Evolutionary conservation across 73 alveolate species (phyloP), one percentile per base, ranked within the genome.

Genomic region (Tetrahymena malaccensis): DNA sequence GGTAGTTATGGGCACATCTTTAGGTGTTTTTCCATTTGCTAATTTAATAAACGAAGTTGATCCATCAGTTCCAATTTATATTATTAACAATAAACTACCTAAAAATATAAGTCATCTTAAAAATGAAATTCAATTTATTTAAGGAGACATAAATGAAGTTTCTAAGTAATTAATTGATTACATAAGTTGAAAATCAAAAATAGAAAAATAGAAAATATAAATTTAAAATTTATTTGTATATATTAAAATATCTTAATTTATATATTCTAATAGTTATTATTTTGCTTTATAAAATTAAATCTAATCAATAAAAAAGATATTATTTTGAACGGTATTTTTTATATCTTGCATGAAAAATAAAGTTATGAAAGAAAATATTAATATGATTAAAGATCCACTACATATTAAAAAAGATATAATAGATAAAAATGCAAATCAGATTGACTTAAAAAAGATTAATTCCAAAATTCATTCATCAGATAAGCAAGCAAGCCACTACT

Each of bases 1-100:
- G 43, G 44, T 97, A 33, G 96, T 97, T 84, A 96, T 97, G 96
- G 98, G 98, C 34, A 97, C 98, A 7, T 94, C 97, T 27, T 84
- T 97, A 43, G 89, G 93, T 27, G 98, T 96, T 12, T 34, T 93
- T 35, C 98, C 98, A 16, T 96, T 96, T 93, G 97, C 98, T 11
- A 94, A 70, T 70, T 33, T 70, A 11, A n/a, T 70, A 70, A 27
- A n/a, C 11, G 89, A 31, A 70, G 17, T 70, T 8, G 34, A n/a
- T 27, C 43, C 89, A 0, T 70, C 34, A 0, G 22, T 70, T 31
- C 89, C 89, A 27, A 70, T 70, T 9, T 27, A 27, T 8, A 70
- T 70, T 4, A 70, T 70, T 3, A 70, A 70, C 37, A 70, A 70
- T 8, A n/a, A 70, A 70, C 89, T 70, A 1, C 89, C 89, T 70